Evolutionary conservation across 2,329 filamentous ascomycete species (phyloP).

Genomic region (Penicillium griseofulvum): DNA sequence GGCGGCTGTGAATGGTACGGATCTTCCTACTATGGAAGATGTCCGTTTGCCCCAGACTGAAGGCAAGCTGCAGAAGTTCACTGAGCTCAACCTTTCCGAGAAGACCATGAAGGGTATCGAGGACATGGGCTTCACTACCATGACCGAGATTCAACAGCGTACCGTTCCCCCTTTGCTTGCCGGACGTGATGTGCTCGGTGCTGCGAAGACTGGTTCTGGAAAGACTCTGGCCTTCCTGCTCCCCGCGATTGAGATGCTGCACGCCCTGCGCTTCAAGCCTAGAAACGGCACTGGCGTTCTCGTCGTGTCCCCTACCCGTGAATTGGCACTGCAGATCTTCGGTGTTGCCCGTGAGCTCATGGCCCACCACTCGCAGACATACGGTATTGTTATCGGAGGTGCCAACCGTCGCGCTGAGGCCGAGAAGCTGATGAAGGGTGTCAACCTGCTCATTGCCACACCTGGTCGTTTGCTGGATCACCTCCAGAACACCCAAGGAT

Average conservation of each 20-base stretch:
- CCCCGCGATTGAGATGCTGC: slow-evolving; percentile 89
- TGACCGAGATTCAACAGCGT: slow-evolving; percentile 91
- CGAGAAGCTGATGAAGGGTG: slow-evolving; percentile 89
- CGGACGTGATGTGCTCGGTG: slow-evolving; percentile 88
- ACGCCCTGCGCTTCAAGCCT: slow-evolving; percentile 87
- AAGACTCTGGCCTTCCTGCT: slow-evolving; percentile 96
- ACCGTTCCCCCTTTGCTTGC: slow-evolving; percentile 85
- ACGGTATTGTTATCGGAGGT: slow-evolving; percentile 93
- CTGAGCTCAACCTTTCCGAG: slow-evolving; percentile 79
- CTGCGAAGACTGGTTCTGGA: slow-evolving; percentile 92
- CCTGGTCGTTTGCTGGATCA: slow-evolving; percentile 92
- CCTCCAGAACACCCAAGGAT: slow-evolving; percentile 84
- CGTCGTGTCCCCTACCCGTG: slow-evolving; percentile 87
- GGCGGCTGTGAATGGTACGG: slow-evolving; percentile 32
- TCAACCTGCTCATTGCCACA: slow-evolving; percentile 92
- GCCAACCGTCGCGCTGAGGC: slow-evolving; percentile 88
- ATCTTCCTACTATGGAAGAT: slow-evolving; percentile 52
- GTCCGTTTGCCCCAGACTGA: slow-evolving; percentile 60
- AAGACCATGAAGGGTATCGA: slow-evolving; percentile 84
- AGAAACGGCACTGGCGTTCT: slow-evolving; percentile 89
- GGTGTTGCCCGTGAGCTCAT: slow-evolving; percentile 91
- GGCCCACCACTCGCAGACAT: slow-evolving; percentile 89
- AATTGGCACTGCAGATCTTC: slow-evolving; percentile 93
- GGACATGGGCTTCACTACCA: slow-evolving; percentile 89
- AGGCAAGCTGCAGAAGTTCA: slow-evolving; percentile 66